Conservation (phyloP, 2,329 filamentous ascomycete species). For the Trichoderma cornu-damae region DNA sequence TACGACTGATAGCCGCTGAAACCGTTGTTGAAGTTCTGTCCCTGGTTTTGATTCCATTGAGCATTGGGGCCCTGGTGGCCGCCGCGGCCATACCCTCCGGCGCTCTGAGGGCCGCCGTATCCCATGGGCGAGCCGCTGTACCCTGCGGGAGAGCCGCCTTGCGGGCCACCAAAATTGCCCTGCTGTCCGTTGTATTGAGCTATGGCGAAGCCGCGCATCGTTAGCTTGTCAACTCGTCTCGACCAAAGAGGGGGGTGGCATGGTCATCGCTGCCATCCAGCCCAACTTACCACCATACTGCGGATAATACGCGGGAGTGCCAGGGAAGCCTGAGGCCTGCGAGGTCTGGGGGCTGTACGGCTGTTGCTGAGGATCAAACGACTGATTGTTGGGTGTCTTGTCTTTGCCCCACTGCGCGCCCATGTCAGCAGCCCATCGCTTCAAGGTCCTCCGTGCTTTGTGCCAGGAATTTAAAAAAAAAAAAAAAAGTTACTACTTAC, state of each 20-base stretch:
- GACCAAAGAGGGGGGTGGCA: not conserved
- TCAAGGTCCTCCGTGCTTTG: no score
- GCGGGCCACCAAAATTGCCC: conserved; percentile 59
- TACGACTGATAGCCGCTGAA: conserved; percentile 60
- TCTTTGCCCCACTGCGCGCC: conserved; percentile 89
- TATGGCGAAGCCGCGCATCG: conserved; percentile 22
- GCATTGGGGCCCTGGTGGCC: conserved; percentile 57
- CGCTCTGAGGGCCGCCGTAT: conserved; percentile 67
- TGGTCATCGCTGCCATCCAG: not conserved
- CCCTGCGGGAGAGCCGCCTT: conserved; percentile 56
- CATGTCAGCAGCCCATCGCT: conserved; percentile 19
- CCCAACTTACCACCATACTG: conserved; percentile 73
- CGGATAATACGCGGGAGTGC: conserved; percentile 82
- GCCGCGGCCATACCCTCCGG: conserved; percentile 79
- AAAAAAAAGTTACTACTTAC: conserved; percentile 56
- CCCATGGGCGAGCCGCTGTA: conserved; percentile 65
- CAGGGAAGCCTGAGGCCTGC: conserved; percentile 67
- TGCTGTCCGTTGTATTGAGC: conserved; percentile 61
- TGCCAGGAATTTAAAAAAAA: not conserved
- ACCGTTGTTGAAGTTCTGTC: conserved; percentile 55
- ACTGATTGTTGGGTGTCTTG: conserved; percentile 70
- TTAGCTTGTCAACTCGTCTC: conserved; percentile 24
- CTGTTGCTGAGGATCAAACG: conserved; percentile 72
- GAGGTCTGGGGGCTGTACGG: conserved; percentile 68
- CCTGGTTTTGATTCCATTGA: conserved; percentile 51